A percentile compares a stretch with the other conserved stretches of the same genome.
phyloP scores from a whole-genome alignment of 805 yeast species.

The Hanseniaspora guilliermondii region DNA sequence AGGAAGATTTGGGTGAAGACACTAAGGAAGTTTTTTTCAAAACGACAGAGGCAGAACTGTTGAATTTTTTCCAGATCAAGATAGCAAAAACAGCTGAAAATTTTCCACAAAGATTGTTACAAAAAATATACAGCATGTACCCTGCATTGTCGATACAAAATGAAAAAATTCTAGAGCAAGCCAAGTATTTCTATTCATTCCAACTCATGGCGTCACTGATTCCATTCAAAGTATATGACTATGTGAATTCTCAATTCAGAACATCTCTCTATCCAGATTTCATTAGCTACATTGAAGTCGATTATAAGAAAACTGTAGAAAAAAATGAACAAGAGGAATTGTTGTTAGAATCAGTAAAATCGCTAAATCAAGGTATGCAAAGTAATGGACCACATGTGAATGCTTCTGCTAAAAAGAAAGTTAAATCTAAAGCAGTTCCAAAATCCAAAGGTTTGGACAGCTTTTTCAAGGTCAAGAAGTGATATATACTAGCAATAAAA shows the following conservation, averaged over 20 bases:
- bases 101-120: background rate
- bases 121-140: background rate
- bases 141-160: background rate
- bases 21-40: conserved; percentile 5
- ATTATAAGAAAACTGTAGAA: background rate
- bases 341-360: background rate
- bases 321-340: background rate
- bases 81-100: background rate
- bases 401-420: background rate
- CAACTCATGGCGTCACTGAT: background rate
- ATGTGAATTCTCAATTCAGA: background rate
- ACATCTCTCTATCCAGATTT: background rate
- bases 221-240: conserved; percentile 2
- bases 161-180: background rate
- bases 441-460: conserved; percentile 3
- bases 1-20: conserved; percentile 8
- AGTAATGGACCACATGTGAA: background rate
- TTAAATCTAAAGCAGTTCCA: background rate
- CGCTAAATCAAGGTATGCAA: background rate
- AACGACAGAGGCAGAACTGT: background rate
- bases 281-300: background rate
- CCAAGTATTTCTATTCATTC: background rate
- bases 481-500: background rate
- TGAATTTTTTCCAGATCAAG: background rate
- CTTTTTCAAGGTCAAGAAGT: conserved; percentile 6